Percentiles rank a stretch among this genome's conserved stretches.
Conservation (phyloP, 1,284 basidiomycete species). For the Ceratobasidium sp. region DNA sequence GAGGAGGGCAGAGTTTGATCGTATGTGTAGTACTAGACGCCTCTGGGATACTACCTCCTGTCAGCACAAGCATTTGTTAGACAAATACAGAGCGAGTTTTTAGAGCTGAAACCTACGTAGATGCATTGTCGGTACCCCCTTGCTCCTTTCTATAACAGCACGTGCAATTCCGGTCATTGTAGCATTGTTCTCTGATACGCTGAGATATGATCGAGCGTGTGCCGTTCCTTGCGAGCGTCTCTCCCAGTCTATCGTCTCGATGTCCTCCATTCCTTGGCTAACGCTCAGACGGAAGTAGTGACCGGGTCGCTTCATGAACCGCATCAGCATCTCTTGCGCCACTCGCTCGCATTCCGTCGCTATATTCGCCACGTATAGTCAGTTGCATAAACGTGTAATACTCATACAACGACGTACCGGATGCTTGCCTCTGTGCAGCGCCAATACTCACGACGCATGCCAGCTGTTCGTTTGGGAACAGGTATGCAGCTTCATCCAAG, state of each 20-base stretch:
- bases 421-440: background rate
- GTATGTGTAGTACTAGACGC: background rate
- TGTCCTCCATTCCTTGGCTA: slow-evolving; percentile 4
- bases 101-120: background rate
- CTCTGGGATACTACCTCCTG: background rate
- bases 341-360: background rate
- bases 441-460: background rate
- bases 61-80: background rate
- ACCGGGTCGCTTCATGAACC: background rate
- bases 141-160: too few relatives aligned
- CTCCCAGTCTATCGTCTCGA: background rate
- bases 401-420: background rate
- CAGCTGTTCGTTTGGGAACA: background rate
- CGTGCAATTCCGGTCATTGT: background rate
- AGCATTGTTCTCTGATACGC: background rate
- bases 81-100: background rate
- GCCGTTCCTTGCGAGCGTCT: background rate
- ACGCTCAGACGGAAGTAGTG: slow-evolving; percentile 19
- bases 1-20: too few relatives aligned
- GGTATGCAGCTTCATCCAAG: background rate
- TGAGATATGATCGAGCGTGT: background rate
- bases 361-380: too few relatives aligned
- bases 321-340: background rate
- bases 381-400: too few relatives aligned
- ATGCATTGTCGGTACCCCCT: background rate